phyloP scores from a whole-genome alignment of 495 filamentous ascomycete species.

The Tuber aestivum region DNA sequence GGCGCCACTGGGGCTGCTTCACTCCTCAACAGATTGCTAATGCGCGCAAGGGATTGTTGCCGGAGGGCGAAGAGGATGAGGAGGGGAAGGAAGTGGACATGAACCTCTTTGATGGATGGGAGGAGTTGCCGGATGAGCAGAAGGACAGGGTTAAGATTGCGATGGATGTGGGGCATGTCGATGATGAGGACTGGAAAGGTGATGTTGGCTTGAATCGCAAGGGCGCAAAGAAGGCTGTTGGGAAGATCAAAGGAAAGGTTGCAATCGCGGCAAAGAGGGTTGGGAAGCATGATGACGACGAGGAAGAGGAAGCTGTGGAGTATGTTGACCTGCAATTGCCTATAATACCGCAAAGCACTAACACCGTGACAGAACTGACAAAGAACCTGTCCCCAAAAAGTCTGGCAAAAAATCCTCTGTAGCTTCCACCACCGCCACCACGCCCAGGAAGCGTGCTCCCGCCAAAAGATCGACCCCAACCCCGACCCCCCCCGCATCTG shows the following conservation, averaged over 20 bases:
- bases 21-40: conserved; percentile 58
- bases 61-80: conserved; percentile 41
- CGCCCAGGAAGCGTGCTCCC: background rate
- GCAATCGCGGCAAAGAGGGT: conserved; percentile 13
- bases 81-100: conserved; percentile 42
- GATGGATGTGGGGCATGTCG: conserved; percentile 61
- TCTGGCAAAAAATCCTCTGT: background rate
- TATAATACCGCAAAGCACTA: background rate
- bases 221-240: conserved; percentile 21
- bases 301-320: conserved; percentile 18
- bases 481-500: background rate
- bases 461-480: background rate
- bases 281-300: conserved; percentile 1
- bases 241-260: background rate
- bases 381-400: background rate
- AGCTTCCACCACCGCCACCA: background rate
- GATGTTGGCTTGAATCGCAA: conserved; percentile 36
- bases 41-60: conserved; percentile 42
- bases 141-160: conserved; percentile 58
- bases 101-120: conserved; percentile 57
- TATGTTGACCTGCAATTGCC: conserved; percentile 5
- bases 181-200: conserved; percentile 64
- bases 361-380: background rate
- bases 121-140: conserved; percentile 53
- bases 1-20: conserved; percentile 77